phyloP scores from a whole-genome alignment of 225 moss, liverwort and hornwort genomes.

The Pseudisothecium myosuroides region DNA sequence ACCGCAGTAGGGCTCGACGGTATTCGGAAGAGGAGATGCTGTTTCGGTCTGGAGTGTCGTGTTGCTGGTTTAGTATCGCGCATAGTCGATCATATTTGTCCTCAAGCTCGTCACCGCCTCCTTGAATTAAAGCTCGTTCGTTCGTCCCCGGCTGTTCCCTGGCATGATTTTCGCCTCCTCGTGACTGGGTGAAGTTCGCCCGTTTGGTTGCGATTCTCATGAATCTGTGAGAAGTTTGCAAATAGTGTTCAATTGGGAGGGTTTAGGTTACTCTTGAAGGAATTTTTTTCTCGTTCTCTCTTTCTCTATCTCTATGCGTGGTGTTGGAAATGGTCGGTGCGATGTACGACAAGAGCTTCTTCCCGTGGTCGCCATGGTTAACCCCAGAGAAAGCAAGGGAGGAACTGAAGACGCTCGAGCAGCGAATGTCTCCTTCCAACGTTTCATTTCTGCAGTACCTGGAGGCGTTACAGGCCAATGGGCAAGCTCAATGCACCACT shows the following conservation, averaged over 20 bases:
- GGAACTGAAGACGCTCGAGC: constrained; percentile 1
- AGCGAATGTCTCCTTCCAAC: constrained; percentile 18
- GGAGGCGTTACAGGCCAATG: constrained; percentile 31
- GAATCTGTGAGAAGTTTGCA: background rate
- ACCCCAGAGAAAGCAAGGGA: constrained; percentile 8
- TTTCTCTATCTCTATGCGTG: constrained; percentile 28
- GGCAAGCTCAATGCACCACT: constrained; percentile 87
- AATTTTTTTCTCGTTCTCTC: background rate
- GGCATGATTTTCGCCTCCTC: background rate
- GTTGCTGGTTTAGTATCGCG: constrained; percentile 1
- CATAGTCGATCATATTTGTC: constrained; percentile 13
- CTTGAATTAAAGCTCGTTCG: background rate
- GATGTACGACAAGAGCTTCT: constrained; percentile 10
- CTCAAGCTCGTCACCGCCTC: constrained; percentile 17
- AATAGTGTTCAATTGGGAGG: background rate
- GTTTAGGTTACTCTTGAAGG: background rate
- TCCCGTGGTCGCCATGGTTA: background rate
- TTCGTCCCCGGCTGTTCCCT: background rate
- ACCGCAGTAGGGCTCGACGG: background rate
- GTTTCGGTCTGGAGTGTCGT: background rate
- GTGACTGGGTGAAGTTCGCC: background rate
- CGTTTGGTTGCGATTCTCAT: background rate
- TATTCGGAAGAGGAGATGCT: constrained; percentile 5
- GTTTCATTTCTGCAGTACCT: constrained; percentile 15
- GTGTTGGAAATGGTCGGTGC: constrained; percentile 10